Base-by-base conservation (phyloP, 2,329 filamentous ascomycete genomes). In the Epichloe elymi region DNA sequence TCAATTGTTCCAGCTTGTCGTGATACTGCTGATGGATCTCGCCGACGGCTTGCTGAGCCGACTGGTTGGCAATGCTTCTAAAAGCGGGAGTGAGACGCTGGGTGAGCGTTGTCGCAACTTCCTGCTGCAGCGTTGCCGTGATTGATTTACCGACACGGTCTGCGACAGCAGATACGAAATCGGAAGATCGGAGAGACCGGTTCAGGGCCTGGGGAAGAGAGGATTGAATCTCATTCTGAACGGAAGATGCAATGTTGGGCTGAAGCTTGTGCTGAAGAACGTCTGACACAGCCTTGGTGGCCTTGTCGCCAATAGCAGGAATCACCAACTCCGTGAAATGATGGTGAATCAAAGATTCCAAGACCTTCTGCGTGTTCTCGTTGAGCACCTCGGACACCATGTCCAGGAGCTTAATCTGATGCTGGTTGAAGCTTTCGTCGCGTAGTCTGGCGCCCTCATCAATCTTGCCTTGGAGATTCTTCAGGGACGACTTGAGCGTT, bases 301-400 rank as follows among this genome's bases (percentile, higher is more conserved):
- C 81, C 41, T 83, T 74, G 48, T 82, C 76, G 40, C 82, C 78
- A 51, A 97, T 72, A 35, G 82, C 74, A 11, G 93, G 91, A 49
- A 95, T 73, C 43, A 96, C 80, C 14, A 82, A 76, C 51, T 82
- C 76, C 54, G 87, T 79, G 57, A 95, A 87, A 64, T 86, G 85
- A 46, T 82, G 76, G 45, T 80, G 79, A 48, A 95, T 83, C 58
- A 95, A 86, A 54, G 81, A 82, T 54, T 82, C 75, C 38, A 96
- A 75, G 20, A 87, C 86, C 60, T 85, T 83, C 65, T 83, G 75
- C 19, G 79, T 81, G 61, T 82, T 82, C 54, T 76, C 73, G 56
- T 78, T 80, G 46, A 85, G 70, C 36, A 82, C 78, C 36, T 76
- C 70, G 4, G 77, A 79, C 38, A 82, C 76, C 63, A 78, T 72